Conservation (phyloP, 2,329 filamentous ascomycete species). For the Orbilia brochopaga region DNA sequence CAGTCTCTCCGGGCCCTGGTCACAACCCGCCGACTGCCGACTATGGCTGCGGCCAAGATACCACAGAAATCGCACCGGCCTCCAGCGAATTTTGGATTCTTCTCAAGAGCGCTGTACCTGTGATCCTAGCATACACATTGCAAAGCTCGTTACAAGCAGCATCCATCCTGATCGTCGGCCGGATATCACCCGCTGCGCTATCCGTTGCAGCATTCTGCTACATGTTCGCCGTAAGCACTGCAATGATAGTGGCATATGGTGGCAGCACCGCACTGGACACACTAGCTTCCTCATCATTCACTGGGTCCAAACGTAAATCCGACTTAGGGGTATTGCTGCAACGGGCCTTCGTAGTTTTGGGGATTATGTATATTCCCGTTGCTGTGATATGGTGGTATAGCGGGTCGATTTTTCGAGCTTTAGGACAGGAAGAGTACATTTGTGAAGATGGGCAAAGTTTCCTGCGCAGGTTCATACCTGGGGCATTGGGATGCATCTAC, state of each 20-base stretch:
- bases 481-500: conserved; percentile 83
- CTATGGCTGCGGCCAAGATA: background rate
- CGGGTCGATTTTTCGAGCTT: conserved; percentile 72
- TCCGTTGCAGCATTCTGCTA: conserved; percentile 85
- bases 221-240: conserved; percentile 92
- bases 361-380: conserved; percentile 70
- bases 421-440: conserved; percentile 80
- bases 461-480: conserved; percentile 74
- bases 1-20: background rate
- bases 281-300: conserved; percentile 80
- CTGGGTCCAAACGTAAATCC: conserved; percentile 76
- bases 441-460: conserved; percentile 76
- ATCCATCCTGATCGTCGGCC: conserved; percentile 80
- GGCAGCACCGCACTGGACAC: conserved; percentile 88
- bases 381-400: conserved; percentile 78
- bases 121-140: conserved; percentile 82
- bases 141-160: conserved; percentile 85
- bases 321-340: conserved; percentile 81
- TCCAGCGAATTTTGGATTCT: conserved; percentile 70
- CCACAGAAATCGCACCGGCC: conserved; percentile 6
- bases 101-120: conserved; percentile 72
- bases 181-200: conserved; percentile 77
- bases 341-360: conserved; percentile 74
- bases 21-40: background rate
- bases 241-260: conserved; percentile 83